Evolutionary conservation across 108 stramenopile genomes (phyloP), one percentile per base, ranked within the genome.

Genomic region (Fragilaria crotonensis): DNA sequence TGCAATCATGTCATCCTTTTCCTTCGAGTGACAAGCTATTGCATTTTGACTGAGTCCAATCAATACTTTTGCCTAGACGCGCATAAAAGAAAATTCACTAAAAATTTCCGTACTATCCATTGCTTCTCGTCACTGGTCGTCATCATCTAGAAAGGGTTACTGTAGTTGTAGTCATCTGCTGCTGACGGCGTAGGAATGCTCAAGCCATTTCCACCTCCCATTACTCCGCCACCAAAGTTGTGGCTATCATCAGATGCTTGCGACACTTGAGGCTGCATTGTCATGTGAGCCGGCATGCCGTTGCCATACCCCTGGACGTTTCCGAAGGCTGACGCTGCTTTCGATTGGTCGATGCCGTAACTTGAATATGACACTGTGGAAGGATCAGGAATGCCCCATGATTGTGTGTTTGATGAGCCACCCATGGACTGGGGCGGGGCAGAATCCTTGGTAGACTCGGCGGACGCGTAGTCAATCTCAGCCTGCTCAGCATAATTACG

Each of bases 391-490:
- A 53, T 45, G 26, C 22, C 9, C 0, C 47, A n/a, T 0, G 56
- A 44, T 41, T 41, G 36, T 41, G 7, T 14, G 36, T 41, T 41
- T 20, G 63, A 29, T 25, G 54, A 9, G 19, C 29, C 53, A 44
- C 30, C 30, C 14, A 20, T 25, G 9, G 59, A 28, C 48, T 62
- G 30, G 60, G 29, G 21, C 3, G 28, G 45, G 28, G 46, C 51
- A 29, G 65, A 60, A 14, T 74, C 52, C 20, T 57, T 51, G 65
- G 69, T 62, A n/a, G 83, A 85, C 7, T 79, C 81, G 2, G 79
- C 90, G 5, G 90, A 68, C 44, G 77, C 90, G 26, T 71, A 77
- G 27, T 83, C 72, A 17, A 91, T 59, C 62, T 91, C 90, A 5
- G 83, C 80, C 58, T 87, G 57, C 62, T 91, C 90, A n/a, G 64